These are phyloP conservation scores for Saccharomyces hybrid DNA, from an alignment of 1,139 yeast species.

Conservation along the genomic window DNA sequence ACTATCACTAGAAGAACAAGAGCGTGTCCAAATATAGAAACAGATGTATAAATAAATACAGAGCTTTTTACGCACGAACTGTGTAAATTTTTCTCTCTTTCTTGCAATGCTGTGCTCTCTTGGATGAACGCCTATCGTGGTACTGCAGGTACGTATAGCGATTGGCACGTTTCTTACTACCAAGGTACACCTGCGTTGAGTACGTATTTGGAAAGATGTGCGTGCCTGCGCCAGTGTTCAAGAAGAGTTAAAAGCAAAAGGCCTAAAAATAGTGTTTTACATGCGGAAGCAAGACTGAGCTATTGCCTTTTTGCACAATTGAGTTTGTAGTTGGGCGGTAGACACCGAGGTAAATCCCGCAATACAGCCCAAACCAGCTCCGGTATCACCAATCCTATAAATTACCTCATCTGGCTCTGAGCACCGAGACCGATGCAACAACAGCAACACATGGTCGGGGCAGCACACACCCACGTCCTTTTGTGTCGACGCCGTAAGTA, in stretches of 20 bases:
- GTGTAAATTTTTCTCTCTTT: neutral
- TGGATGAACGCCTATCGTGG: neutral
- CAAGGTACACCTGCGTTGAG: neutral
- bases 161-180: neutral
- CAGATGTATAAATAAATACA: neutral
- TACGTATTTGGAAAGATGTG: neutral
- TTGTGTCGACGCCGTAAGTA: neutral
- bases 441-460: too few species aligned
- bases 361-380: neutral
- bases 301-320: neutral
- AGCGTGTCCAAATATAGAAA: neutral
- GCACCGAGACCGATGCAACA: neutral
- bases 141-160: neutral
- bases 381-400: neutral
- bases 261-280: neutral
- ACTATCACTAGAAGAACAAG: neutral
- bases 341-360: neutral
- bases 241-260: neutral
- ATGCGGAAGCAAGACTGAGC: neutral
- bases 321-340: neutral
- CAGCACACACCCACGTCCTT: neutral
- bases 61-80: neutral
- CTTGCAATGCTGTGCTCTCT: neutral
- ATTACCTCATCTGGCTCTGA: neutral
- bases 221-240: neutral